Evolutionary conservation across 2,329 filamentous ascomycete species (phyloP).

Genomic region (Lanzia echinophila): DNA sequence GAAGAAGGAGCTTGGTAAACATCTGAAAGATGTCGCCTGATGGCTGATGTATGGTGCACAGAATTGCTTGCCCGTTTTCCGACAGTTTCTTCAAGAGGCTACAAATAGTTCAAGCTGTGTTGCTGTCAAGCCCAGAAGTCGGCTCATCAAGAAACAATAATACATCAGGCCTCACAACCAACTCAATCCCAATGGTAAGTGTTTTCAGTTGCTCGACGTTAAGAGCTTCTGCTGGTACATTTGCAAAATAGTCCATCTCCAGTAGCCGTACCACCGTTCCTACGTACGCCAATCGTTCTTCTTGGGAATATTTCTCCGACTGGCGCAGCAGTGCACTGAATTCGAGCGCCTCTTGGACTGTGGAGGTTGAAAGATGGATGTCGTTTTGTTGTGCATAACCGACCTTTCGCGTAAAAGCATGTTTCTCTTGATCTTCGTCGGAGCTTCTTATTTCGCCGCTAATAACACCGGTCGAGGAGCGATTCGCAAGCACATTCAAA

Average conservation of each 20-base stretch:
- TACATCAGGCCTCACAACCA: slow-evolving; percentile 84
- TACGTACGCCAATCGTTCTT: slow-evolving; percentile 77
- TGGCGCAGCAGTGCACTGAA: slow-evolving; percentile 83
- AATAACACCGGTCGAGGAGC: slow-evolving; percentile 85
- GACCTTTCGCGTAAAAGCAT: slow-evolving; percentile 84
- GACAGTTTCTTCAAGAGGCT: slow-evolving; percentile 84
- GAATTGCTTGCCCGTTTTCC: slow-evolving; percentile 81
- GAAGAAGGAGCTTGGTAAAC: slow-evolving; percentile 71
- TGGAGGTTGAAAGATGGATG: slow-evolving; percentile 76
- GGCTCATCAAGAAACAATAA: slow-evolving; percentile 92
- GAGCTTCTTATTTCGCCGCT: slow-evolving; percentile 64
- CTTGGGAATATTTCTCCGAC: slow-evolving; percentile 58
- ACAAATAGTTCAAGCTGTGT: slow-evolving; percentile 90
- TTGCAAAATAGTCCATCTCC: slow-evolving; percentile 59
- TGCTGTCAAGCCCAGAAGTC: slow-evolving; percentile 87
- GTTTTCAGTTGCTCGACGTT: slow-evolving; percentile 68
- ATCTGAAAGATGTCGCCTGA: slow-evolving; percentile 90
- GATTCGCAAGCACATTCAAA: slow-evolving; percentile 75
- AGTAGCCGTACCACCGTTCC: slow-evolving; percentile 63
- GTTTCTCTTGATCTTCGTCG: slow-evolving; percentile 27
- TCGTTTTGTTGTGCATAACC: slow-evolving; percentile 94
- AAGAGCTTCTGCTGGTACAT: slow-evolving; percentile 77
- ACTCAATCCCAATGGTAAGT: slow-evolving; percentile 91
- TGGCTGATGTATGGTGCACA: slow-evolving; percentile 94
- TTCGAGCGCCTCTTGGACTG: slow-evolving; percentile 77